Conservation (phyloP, 306 rosid species). For the peach (Prunus persica) region DNA sequence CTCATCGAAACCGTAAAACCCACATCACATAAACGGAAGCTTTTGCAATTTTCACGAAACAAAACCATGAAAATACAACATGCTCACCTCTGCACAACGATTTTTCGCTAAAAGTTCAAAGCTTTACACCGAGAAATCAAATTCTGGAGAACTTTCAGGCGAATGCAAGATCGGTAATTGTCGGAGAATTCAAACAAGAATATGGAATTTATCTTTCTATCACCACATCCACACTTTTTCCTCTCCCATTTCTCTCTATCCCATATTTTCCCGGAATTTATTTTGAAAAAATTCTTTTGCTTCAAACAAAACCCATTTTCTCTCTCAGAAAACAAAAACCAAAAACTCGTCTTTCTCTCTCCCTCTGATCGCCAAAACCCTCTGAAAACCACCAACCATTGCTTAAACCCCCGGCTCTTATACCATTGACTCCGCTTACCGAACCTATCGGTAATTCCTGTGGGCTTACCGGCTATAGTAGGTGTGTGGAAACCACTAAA, state of each 20-base stretch:
- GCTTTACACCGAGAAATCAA: slow-evolving; percentile 23
- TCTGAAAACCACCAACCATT: slow-evolving; percentile 42
- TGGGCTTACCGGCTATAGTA: slow-evolving; percentile 40
- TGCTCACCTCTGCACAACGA: slow-evolving; percentile 49
- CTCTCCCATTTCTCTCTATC: slow-evolving; percentile 29
- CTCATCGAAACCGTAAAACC: slow-evolving; percentile 38
- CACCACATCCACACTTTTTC: slow-evolving; percentile 8
- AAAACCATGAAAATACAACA: slow-evolving; percentile 28
- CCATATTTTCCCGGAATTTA: slow-evolving; percentile 27
- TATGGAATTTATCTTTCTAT: slow-evolving; percentile 14
- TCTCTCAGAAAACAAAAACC: not conserved
- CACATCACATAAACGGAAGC: slow-evolving; percentile 19
- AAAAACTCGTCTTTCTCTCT: slow-evolving; percentile 21
- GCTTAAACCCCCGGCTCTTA: slow-evolving; percentile 80
- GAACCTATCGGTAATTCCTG: slow-evolving; percentile 44
- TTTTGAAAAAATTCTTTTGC: not conserved
- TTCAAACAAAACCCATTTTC: slow-evolving; percentile 35
- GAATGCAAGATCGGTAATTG: slow-evolving; percentile 52
- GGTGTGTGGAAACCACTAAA: slow-evolving; percentile 47
- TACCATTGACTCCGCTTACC: slow-evolving; percentile 71
- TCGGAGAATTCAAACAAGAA: slow-evolving; percentile 26
- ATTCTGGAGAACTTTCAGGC: slow-evolving; percentile 36
- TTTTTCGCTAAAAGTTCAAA: slow-evolving; percentile 30
- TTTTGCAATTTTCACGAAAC: slow-evolving; percentile 16
- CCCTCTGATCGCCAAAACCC: slow-evolving; percentile 72